These are phyloP conservation scores for Phaeotremella skinneri DNA, from an alignment of 768 basidiomycete genomes.

Conservation along the genomic window DNA sequence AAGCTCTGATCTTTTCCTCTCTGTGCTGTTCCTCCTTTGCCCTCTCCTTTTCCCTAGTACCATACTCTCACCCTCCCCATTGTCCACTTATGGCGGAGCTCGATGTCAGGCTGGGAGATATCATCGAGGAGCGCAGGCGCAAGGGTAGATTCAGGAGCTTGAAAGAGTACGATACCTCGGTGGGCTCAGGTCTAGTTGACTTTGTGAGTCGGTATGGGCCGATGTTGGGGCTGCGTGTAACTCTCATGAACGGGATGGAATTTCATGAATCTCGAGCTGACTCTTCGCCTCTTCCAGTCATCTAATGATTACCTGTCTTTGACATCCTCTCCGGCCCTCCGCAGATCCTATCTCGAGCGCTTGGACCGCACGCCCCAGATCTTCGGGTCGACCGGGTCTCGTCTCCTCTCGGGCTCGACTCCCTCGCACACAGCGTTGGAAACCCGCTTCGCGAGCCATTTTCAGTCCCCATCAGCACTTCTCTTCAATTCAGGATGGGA, in stretches of 20 bases:
- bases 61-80: background rate
- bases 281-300: constrained; percentile 47
- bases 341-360: constrained; percentile 60
- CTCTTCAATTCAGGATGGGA: constrained; percentile 93
- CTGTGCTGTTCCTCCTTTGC: background rate
- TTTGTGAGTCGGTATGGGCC: too few species aligned
- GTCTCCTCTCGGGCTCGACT: constrained; percentile 74
- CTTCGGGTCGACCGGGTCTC: constrained; percentile 82
- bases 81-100: constrained; percentile 15
- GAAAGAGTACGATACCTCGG: constrained; percentile 32
- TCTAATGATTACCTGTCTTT: constrained; percentile 93
- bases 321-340: constrained; percentile 61
- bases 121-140: constrained; percentile 35
- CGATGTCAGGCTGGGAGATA: constrained; percentile 26
- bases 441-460: constrained; percentile 63
- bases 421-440: constrained; percentile 69
- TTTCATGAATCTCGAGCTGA: background rate
- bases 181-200: constrained; percentile 28
- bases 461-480: constrained; percentile 64
- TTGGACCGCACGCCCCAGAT: constrained; percentile 59
- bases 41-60: background rate
- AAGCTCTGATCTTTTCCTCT: too few species aligned
- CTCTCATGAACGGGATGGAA: background rate
- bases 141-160: constrained; percentile 40
- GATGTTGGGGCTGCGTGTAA: too few species aligned